Conservation (phyloP, 805 yeast species). For the Ogataea pilisensis region DNA sequence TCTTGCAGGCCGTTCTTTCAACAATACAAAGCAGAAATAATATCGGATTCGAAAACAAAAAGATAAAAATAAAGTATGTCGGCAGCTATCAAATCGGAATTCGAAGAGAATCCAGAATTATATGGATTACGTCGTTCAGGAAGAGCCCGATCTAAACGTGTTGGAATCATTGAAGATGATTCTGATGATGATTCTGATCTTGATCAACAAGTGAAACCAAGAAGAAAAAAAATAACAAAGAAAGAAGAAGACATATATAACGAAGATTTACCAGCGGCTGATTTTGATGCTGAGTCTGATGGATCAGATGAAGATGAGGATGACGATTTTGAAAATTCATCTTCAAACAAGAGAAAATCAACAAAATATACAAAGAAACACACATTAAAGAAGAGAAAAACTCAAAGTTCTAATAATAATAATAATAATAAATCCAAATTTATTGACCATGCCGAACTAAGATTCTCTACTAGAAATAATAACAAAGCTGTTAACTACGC, state of each 20-base stretch:
- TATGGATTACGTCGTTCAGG: slow-evolving; percentile 78
- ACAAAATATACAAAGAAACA: too few species aligned
- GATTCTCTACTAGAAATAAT: slow-evolving; percentile 73
- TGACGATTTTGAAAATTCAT: slow-evolving; percentile 10
- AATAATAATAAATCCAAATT: background rate
- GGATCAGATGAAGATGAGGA: slow-evolving; percentile 30
- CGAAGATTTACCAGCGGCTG: too few species aligned
- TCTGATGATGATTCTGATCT: slow-evolving; percentile 23
- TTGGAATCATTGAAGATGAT: slow-evolving; percentile 29
- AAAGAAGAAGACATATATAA: slow-evolving; percentile 24
- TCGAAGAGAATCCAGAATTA: slow-evolving; percentile 69
- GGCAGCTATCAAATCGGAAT: slow-evolving; percentile 35
- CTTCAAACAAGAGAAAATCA: slow-evolving; percentile 3
- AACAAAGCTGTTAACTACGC: slow-evolving; percentile 69
- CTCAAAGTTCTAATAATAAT: too few species aligned
- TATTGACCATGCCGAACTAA: slow-evolving; percentile 44
- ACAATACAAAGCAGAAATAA: too few species aligned
- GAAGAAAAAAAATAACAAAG: slow-evolving; percentile 14
- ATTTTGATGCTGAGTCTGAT: slow-evolving; percentile 22
- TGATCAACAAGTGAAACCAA: slow-evolving; percentile 1
- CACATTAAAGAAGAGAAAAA: too few species aligned
- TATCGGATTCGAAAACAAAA: too few species aligned
- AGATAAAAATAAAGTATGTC: slow-evolving; percentile 17
- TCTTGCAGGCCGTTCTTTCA: too few species aligned
- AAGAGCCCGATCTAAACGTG: slow-evolving; percentile 46